Evolutionary conservation across 2,329 filamentous ascomycete genomes (phyloP).

Genomic region (Gremmenia infestans): DNA sequence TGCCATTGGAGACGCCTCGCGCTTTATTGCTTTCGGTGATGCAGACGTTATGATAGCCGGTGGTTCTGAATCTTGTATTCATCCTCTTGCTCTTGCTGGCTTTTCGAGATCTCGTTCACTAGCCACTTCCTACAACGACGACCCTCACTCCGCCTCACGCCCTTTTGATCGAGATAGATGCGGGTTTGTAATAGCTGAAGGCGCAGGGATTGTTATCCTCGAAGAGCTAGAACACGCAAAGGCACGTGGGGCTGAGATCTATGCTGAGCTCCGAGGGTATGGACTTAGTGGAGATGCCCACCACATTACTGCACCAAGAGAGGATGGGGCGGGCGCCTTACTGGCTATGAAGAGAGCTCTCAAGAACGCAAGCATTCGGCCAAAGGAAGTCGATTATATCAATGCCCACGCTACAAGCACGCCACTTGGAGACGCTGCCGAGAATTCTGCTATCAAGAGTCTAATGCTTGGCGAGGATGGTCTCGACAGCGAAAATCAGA

Average conservation of each 20-base stretch:
- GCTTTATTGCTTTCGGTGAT: constrained; percentile 86
- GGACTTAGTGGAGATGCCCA: constrained; percentile 86
- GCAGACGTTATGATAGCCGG: constrained; percentile 96
- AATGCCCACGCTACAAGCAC: constrained; percentile 96
- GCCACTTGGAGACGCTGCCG: constrained; percentile 76
- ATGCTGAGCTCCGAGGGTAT: constrained; percentile 86
- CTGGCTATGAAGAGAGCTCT: constrained; percentile 83
- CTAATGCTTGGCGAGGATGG: constrained; percentile 73
- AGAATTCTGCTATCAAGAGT: constrained; percentile 75
- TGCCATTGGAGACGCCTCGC: constrained; percentile 88
- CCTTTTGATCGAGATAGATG: constrained; percentile 78
- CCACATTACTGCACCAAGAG: constrained; percentile 86
- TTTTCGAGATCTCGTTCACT: constrained; percentile 86
- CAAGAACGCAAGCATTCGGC: constrained; percentile 63
- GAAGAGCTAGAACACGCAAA: constrained; percentile 90
- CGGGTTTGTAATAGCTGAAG: constrained; percentile 92
- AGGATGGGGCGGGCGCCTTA: constrained; percentile 75
- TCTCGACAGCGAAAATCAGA: constrained; percentile 50
- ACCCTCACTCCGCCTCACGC: constrained; percentile 66
- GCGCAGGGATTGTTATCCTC: constrained; percentile 79
- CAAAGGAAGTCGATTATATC: constrained; percentile 76
- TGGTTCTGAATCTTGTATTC: constrained; percentile 90
- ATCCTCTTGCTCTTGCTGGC: constrained; percentile 86
- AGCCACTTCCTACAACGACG: constrained; percentile 72
- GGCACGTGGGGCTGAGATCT: constrained; percentile 71